phyloP scores from a whole-genome alignment of 1,284 basidiomycete genomes.

The Microstroma glucosiphilum region DNA sequence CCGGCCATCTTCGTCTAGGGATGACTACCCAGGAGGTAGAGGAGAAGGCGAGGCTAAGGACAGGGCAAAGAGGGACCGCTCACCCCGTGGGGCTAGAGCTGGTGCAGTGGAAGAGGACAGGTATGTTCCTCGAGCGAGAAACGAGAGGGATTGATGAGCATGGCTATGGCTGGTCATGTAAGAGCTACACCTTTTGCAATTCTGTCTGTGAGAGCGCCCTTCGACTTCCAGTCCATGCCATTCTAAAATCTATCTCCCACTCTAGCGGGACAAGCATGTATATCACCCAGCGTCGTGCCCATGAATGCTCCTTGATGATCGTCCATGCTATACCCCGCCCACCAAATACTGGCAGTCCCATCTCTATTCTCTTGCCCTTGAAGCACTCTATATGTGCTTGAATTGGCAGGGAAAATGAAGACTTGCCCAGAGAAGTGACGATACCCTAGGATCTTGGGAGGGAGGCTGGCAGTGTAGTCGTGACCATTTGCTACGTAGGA shows the following conservation, averaged over 20 bases:
- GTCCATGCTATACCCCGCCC: too few relatives aligned
- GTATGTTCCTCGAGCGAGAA: not conserved
- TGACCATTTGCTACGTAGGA: slow-evolving; percentile 18
- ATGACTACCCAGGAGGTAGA: not conserved
- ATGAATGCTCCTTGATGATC: too few relatives aligned
- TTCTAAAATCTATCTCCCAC: too few relatives aligned
- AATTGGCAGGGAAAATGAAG: slow-evolving; percentile 20
- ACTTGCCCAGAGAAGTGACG: slow-evolving; percentile 20
- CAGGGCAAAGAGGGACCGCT: not conserved
- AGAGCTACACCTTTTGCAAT: too few relatives aligned
- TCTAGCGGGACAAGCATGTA: too few relatives aligned
- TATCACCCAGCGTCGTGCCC: too few relatives aligned
- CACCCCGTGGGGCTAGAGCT: not conserved
- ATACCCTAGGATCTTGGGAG: slow-evolving; percentile 18
- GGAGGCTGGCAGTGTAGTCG: slow-evolving; percentile 15
- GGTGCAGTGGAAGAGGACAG: not conserved
- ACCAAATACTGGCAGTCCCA: too few relatives aligned
- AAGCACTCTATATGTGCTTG: slow-evolving; percentile 13
- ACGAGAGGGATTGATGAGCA: not conserved
- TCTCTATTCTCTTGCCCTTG: slow-evolving; percentile 19
- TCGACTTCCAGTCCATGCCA: too few relatives aligned
- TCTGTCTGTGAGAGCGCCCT: too few relatives aligned
- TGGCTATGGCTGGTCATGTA: too few relatives aligned
- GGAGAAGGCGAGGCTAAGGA: not conserved
- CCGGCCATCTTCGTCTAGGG: not conserved